Base-by-base conservation (phyloP, 1,284 basidiomycete genomes). In the Cryptococcus deneoformans region DNA sequence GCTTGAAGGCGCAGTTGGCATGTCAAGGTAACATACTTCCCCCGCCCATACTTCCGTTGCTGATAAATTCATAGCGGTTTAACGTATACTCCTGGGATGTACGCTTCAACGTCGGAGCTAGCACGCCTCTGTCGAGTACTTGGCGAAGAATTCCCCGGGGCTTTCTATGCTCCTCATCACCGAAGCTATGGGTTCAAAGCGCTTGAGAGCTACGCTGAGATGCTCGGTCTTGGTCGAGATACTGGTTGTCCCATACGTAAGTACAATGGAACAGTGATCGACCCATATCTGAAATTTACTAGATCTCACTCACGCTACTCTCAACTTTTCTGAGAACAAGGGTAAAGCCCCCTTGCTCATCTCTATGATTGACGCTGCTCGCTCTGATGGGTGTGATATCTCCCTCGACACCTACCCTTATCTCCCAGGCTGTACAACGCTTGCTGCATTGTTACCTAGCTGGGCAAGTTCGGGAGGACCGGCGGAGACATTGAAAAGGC, bases 71-170 rank as follows among this genome's bases (percentile, higher is more conserved):
- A 8, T 43, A 71, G 64, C 49, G 76, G 76, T 36, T 61, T 77
- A 46, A 77, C 76, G 6, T 77, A 77, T 53, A 74, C 73, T 1
- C 76, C 76, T 1, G 76, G 76, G 10, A 77, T 77, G 76, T 77
- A 77, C 59, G 76, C 76, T 1, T 67, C 67, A 11, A 72, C 64
- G 12, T 67, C 68, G 5, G 76, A 77, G 59, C 66, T 77, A 1
- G 67, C 63, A 0, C 54, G 58, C 2, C 58, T 77, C 2, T 76
- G 73, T 52, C 38, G 54, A 11, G 52, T 59, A 1, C 59, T 77
- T 5, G 62, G 62, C 3, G 38, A 60, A n/a, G 63, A 69, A 47
- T 75, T 57, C 49, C 70, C 67, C 2, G 71, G 66, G 1, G 57
- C 72, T 2, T 77, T 64, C 59, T 77, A 77, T 51, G 71, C 72